These are phyloP conservation scores for Pythium myriotylum DNA, from an alignment of 352 stramenopile genomes.

Conservation along the genomic window DNA sequence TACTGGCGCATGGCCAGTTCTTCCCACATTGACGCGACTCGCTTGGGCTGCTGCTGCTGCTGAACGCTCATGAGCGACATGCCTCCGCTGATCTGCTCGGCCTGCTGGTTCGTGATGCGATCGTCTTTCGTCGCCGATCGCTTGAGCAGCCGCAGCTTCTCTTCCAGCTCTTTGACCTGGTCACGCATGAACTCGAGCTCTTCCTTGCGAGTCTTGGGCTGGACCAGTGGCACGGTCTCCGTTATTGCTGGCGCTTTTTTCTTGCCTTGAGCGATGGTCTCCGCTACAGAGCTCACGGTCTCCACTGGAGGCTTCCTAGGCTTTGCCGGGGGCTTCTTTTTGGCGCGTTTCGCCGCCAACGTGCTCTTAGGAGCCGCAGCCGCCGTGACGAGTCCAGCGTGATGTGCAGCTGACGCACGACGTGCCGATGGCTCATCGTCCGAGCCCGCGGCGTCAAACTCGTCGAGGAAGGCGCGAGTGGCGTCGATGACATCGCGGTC, in stretches of 20 bases:
- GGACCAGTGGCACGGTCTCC: constrained; percentile 22
- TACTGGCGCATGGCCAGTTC: constrained; percentile 27
- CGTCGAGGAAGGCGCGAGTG: constrained; percentile 41
- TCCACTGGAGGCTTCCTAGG: not conserved
- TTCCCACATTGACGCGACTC: constrained; percentile 42
- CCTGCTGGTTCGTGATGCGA: not conserved
- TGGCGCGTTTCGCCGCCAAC: not conserved
- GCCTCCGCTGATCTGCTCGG: constrained; percentile 4
- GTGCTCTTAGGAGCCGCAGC: not conserved
- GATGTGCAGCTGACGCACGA: not conserved
- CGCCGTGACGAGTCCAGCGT: not conserved
- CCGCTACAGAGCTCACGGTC: not conserved
- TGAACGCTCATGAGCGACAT: not conserved
- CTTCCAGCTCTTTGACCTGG: constrained; percentile 24
- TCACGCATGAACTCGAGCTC: constrained; percentile 68
- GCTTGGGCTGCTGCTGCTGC: constrained; percentile 22
- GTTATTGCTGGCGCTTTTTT: constrained; percentile 6
- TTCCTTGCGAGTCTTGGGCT: constrained; percentile 45
- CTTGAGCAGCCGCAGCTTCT: constrained; percentile 19
- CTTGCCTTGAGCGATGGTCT: constrained; percentile 12
- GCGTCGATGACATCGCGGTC: constrained; percentile 34
- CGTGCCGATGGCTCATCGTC: constrained; percentile 14
- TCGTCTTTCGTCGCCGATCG: not conserved
- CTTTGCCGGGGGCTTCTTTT: not conserved
- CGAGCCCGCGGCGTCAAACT: constrained; percentile 40